Evolutionary conservation across 768 basidiomycete genomes (phyloP).

Genomic region (Naematelia encephala): DNA sequence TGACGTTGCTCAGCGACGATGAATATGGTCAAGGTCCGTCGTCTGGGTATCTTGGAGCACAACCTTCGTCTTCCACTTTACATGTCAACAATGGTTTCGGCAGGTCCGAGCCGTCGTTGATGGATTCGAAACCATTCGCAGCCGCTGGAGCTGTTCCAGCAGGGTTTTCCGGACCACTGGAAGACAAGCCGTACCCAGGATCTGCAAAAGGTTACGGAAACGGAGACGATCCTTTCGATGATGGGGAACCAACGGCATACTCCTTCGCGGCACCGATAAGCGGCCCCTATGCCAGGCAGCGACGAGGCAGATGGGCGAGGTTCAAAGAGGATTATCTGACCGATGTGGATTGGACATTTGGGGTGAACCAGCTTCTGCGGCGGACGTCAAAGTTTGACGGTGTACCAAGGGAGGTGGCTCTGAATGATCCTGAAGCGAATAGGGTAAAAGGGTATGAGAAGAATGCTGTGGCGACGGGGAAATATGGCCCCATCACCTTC

Average conservation of each 20-base stretch:
- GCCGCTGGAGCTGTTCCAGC: conserved; percentile 42
- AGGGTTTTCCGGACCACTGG: conserved; percentile 28
- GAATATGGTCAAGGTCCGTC: conserved; percentile 38
- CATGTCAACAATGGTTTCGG: conserved; percentile 25
- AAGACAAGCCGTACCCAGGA: conserved; percentile 20
- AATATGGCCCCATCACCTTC: conserved; percentile 85
- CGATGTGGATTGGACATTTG: conserved; percentile 47
- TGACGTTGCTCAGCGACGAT: conserved; percentile 34
- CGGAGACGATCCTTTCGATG: conserved; percentile 36
- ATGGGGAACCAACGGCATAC: conserved; percentile 31
- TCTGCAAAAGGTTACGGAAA: conserved; percentile 31
- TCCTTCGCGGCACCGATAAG: conserved; percentile 28
- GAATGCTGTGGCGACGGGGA: conserved; percentile 91
- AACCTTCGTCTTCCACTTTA: conserved; percentile 33
- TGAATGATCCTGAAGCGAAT: conserved; percentile 53
- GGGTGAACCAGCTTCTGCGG: conserved; percentile 35
- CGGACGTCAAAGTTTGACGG: conserved; percentile 41
- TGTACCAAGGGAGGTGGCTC: conserved; percentile 59
- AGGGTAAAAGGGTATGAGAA: conserved; percentile 62
- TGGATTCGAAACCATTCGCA: conserved; percentile 42
- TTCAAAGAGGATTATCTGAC: conserved; percentile 40
- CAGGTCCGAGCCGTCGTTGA: conserved; percentile 20
- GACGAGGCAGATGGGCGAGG: conserved; percentile 24
- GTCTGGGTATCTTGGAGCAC: conserved; percentile 35
- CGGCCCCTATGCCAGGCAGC: conserved; percentile 29